Evolutionary conservation across 1,284 basidiomycete species (phyloP), one percentile per base, ranked within the genome.

Genomic region (Cryptococcus floricola): DNA sequence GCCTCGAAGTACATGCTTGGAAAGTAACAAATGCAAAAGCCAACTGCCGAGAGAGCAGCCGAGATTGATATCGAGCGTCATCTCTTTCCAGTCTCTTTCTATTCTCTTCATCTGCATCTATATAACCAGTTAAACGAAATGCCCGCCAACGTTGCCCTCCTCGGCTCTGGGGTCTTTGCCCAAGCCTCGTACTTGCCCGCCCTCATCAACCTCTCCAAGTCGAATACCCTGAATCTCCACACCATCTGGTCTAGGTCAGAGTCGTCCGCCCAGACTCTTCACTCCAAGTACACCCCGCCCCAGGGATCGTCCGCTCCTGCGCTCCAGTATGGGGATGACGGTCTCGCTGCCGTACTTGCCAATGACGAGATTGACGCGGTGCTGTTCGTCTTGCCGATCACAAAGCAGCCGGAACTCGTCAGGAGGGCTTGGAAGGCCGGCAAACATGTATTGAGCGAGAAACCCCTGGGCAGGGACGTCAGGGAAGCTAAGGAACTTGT

Each of bases 211-310:
- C 45, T 58, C 8, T 34, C 28, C 8, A 70, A 70, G 41, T 71
- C 73, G 41, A 75, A 80, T 12, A 79, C 81, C 50, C 56, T 74
- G 41, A 66, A 70, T 28, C 79, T 91, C 52, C 84, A 80, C 61
- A 87, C 87, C 2, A 80, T 91, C 57, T 91, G 90, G 78, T 91
- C 88, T n/a, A 83, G 87, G 50, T 88, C 87, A 2, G 76, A 83
- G 60, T 81, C 80, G 65, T 86, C 84, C 53, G 84, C 85, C 2
- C 60, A 68, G 12, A 62, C 71, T 14, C 76, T 88, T 19, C 75
- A 78, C 16, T 76, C 84, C 42, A 53, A 59, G 18, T 65, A 67
- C 16, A 59, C 16, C 56, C 74, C 39, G 57, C 71, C 18, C 64
- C 77, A 16, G 82, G 83, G 8, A 71, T 45, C 42, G 8, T 25